Evolutionary conservation across 176 grass and related monocot species (phyloP), one percentile per base, ranked within the genome.

Genomic region (Oryza glaberrima): DNA sequence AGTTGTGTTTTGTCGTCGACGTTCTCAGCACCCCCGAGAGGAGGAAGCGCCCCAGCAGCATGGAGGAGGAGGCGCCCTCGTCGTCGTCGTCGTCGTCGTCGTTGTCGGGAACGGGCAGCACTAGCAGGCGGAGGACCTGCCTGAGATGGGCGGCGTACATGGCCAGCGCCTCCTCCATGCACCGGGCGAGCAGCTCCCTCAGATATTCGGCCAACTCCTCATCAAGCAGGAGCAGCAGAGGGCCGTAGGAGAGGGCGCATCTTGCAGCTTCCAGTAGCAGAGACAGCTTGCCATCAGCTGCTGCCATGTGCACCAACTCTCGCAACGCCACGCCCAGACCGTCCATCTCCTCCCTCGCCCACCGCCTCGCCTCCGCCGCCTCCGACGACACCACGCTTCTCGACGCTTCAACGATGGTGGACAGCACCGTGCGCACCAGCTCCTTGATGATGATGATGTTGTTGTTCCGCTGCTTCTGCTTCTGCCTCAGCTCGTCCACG

Each of bases 261-360:
- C 44, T 72, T 7, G 86, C 79, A 16, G 60, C 83, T 46, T 88
- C 92, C 3, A 90, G 66, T 4, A 73, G 79, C 83, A 80, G 8
- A 22, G 35, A 69, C n/a, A 93, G 7, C 25, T 35, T 69, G 0
- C 14, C 30, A 32, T 32, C 30, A 32, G 36, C 36, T 6, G 36
- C 48, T 2, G 85, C 19, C 19, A 90, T 25, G 56, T 1, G 12
- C 5, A 81, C 35, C 64, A 80, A 88, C 69, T 85, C 86, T 44
- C 73, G 13, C 81, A 93, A 86, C 3, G 75, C 60, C 15, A 38
- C 10, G 72, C 76, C 11, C 2, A 93, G 88, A 60, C 80, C 79
- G 16, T 86, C 76, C 49, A 91, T 86, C 78, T 88, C 86, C 72
- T 88, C 80, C 75, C 25, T 91, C 10, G 80, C 92, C 92, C 92